phyloP scores from a whole-genome alignment of 169 alveolate genomes.

The Eimeria acervulina region DNA sequence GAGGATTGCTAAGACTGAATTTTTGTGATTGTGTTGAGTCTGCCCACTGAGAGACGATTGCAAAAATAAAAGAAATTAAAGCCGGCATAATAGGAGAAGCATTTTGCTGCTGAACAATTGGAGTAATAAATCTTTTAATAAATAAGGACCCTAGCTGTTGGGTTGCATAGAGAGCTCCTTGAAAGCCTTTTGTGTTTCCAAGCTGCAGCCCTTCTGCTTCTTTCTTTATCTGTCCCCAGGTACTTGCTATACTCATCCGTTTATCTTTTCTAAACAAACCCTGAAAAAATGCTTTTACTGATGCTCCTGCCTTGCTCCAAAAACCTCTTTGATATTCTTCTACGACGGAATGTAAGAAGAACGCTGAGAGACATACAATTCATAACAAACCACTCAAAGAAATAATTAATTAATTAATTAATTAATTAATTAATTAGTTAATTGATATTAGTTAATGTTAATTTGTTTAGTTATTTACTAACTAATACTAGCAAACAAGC shows the following conservation, averaged over 20 bases:
- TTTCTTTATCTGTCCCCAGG: constrained; percentile 43
- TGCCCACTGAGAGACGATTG: constrained; percentile 68
- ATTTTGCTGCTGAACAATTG: neutral
- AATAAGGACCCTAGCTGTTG: constrained; percentile 23
- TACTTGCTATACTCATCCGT: constrained; percentile 14
- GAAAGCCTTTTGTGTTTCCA: neutral
- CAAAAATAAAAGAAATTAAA: constrained; percentile 1
- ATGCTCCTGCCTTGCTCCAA: constrained; percentile 21
- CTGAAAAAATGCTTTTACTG: constrained; percentile 34
- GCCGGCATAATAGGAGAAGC: neutral
- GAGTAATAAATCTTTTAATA: constrained; percentile 7
- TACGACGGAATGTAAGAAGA: constrained; percentile 70
- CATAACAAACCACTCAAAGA: neutral
- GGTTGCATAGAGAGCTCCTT: constrained; percentile 60
- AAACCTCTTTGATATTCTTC: constrained; percentile 36
- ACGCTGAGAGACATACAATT: constrained; percentile 25
- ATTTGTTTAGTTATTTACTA: too few relatives aligned
- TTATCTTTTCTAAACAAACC: constrained; percentile 60
- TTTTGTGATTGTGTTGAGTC: neutral
- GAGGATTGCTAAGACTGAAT: constrained; percentile 25
- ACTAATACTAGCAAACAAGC: too few relatives aligned
- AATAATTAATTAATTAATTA: neutral
- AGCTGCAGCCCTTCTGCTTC: neutral
- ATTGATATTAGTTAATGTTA: too few relatives aligned
- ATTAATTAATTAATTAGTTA: too few relatives aligned